Conservation (phyloP, 768 basidiomycete species). For the Leccinum boreale region DNA sequence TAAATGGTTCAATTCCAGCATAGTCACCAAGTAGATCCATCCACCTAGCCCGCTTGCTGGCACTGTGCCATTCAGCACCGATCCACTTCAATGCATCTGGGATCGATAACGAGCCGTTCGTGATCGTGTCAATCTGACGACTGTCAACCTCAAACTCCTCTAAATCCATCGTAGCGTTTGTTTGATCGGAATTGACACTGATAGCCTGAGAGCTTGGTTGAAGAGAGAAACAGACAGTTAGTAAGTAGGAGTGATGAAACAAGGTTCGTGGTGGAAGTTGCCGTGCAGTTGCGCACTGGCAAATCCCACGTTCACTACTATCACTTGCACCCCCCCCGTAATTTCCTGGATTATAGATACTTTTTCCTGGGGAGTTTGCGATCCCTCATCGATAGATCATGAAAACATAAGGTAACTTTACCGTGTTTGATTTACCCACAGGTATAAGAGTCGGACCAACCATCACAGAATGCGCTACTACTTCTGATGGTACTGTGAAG, state of each 20-base stretch:
- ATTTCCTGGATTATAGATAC: no score
- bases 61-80: slow-evolving; percentile 36
- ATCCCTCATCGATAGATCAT: no score
- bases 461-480: no score
- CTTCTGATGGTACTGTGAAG: no score
- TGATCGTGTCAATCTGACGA: not conserved
- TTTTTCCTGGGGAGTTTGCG: no score
- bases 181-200: not conserved
- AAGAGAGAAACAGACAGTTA: not conserved
- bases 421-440: no score
- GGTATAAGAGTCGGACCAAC: no score
- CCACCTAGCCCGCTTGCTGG: slow-evolving; percentile 43
- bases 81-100: slow-evolving; percentile 28
- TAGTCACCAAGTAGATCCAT: slow-evolving; percentile 75
- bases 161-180: slow-evolving; percentile 32
- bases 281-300: not conserved
- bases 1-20: slow-evolving; percentile 61
- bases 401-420: no score
- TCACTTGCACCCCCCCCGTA: no score
- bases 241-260: not conserved
- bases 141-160: slow-evolving; percentile 35
- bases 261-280: not conserved
- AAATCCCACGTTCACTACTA: not conserved
- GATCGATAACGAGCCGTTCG: slow-evolving; percentile 9
- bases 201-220: not conserved